Evolutionary conservation across 129 eudicot species (phyloP).

Genomic region (Flaveria linearis): DNA sequence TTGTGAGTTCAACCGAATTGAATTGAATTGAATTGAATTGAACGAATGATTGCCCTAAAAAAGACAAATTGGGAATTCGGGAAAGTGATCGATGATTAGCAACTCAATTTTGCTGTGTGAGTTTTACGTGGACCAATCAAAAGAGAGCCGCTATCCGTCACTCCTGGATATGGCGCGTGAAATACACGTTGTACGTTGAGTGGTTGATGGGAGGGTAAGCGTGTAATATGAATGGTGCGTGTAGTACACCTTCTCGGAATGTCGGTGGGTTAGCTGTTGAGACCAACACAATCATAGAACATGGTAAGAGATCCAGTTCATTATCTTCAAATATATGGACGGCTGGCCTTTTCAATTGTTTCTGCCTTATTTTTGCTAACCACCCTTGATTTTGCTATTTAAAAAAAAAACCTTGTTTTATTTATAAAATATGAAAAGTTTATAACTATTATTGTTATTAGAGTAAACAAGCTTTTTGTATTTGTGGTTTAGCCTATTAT

Average conservation of each 20-base stretch:
- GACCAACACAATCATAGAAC: not conserved
- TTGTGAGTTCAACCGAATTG: conserved; percentile 23
- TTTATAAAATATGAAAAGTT: no score
- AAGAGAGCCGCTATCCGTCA: not conserved
- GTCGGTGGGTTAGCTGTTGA: not conserved
- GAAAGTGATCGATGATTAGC: conserved; percentile 32
- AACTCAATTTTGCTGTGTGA: conserved; percentile 36
- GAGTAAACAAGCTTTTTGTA: no score
- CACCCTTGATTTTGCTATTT: no score
- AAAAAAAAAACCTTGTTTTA: no score
- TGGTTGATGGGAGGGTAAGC: not conserved
- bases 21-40: conserved; percentile 18
- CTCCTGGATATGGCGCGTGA: not conserved
- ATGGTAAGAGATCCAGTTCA: not conserved
- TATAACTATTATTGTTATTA: no score
- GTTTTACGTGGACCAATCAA: conserved; percentile 36
- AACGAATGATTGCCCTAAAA: conserved; percentile 34
- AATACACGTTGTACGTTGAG: not conserved
- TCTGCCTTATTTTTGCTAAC: no score
- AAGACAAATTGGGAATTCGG: conserved; percentile 39
- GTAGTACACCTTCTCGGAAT: not conserved
- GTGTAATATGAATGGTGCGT: conserved; percentile 8
- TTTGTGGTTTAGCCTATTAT: no score
- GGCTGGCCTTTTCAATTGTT: not conserved
- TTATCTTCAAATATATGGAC: conserved; percentile 12